A percentile compares a stretch with the other conserved stretches of the same genome.
Conservation (phyloP, 805 yeast species). For the Starmera quercuum region DNA sequence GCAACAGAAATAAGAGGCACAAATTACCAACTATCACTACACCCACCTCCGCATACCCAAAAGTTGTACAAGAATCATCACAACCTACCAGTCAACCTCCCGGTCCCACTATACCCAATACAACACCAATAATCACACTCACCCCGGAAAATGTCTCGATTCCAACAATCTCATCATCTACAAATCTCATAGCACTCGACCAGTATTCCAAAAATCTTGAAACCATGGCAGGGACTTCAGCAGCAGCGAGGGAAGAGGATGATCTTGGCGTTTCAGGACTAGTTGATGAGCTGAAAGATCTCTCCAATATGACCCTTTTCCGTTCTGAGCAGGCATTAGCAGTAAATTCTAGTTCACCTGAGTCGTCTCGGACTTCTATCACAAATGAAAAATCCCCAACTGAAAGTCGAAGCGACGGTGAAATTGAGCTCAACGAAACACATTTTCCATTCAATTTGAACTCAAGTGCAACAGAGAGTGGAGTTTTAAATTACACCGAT, state of each 20-base stretch:
- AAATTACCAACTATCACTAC: neutral
- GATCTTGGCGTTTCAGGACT: too few relatives aligned
- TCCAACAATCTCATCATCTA: neutral
- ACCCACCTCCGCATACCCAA: neutral
- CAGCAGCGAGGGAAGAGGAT: too few relatives aligned
- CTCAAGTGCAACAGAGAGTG: conserved; percentile 5
- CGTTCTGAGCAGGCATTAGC: too few relatives aligned
- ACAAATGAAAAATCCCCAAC: too few relatives aligned
- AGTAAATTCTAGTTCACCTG: too few relatives aligned
- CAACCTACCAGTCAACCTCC: conserved; percentile 1
- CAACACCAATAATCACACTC: neutral
- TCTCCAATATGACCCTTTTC: too few relatives aligned
- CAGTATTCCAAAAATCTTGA: neutral
- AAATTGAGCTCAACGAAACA: neutral
- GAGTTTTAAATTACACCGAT: conserved; percentile 21
- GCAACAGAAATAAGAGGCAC: neutral
- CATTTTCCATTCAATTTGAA: neutral
- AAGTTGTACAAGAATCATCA: neutral
- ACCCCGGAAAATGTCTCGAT: neutral
- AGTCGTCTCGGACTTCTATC: too few relatives aligned
- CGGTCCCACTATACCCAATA: neutral
- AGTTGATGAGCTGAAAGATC: too few relatives aligned
- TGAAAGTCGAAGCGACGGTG: too few relatives aligned
- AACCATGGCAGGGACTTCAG: neutral
- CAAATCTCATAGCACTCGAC: conserved; percentile 1